These are phyloP conservation scores for Xylaria sp. DNA, from an alignment of 2,329 filamentous ascomycete genomes.

Conservation along the genomic window DNA sequence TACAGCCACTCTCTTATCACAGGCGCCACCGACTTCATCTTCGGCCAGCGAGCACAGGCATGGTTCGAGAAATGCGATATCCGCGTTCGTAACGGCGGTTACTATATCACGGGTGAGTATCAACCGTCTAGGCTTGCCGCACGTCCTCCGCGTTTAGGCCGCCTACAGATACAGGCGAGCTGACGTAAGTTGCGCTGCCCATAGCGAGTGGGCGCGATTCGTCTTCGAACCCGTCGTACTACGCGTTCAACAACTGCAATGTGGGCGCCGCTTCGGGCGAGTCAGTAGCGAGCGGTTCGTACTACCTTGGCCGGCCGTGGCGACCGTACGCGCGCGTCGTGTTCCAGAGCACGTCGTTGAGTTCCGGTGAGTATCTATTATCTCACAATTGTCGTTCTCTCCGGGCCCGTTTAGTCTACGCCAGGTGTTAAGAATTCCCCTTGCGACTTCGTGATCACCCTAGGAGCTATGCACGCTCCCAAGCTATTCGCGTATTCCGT, in stretches of 20 bases:
- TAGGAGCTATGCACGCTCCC: neutral
- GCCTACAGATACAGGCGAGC: neutral
- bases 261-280: constrained; percentile 48
- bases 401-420: neutral
- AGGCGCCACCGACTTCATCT: constrained; percentile 58
- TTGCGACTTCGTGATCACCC: neutral
- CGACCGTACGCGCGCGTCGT: constrained; percentile 52
- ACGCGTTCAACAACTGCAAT: constrained; percentile 53
- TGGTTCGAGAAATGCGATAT: constrained; percentile 54
- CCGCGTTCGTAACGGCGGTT: constrained; percentile 44
- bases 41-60: constrained; percentile 48
- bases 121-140: neutral
- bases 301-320: constrained; percentile 58
- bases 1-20: constrained; percentile 52
- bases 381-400: neutral
- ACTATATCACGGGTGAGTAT: constrained; percentile 46
- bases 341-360: constrained; percentile 56
- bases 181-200: neutral
- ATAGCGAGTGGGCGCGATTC: constrained; percentile 50
- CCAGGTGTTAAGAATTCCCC: neutral
- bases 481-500: neutral
- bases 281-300: constrained; percentile 46
- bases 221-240: constrained; percentile 47
- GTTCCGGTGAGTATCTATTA: constrained; percentile 33
- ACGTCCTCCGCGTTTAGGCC: neutral